phyloP scores from a whole-genome alignment of 176 grass and related monocot genomes.

The Hyparrhenia diplandra region DNA sequence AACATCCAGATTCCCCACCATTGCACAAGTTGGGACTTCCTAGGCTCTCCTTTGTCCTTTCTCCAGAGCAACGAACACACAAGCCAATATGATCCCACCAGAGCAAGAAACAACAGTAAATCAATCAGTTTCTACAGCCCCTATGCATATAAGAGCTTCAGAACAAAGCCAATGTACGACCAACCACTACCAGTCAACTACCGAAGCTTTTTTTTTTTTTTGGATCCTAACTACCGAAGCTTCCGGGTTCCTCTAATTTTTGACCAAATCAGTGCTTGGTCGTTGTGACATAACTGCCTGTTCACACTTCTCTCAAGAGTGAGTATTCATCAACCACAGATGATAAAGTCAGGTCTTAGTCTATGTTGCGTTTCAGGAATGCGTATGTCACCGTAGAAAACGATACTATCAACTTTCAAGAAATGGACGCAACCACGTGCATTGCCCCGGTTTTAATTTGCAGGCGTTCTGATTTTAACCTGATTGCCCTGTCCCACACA shows the following conservation, averaged over 20 bases:
- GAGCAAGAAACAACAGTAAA: background rate
- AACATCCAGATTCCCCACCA: background rate
- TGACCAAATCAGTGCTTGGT: background rate
- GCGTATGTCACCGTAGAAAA: too few relatives aligned
- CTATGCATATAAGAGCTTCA: background rate
- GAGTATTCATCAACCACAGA: background rate
- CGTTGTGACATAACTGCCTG: background rate
- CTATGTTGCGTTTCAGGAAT: background rate
- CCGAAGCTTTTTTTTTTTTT: background rate
- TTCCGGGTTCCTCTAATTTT: background rate
- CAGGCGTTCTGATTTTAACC: background rate
- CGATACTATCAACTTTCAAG: background rate
- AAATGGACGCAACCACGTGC: background rate
- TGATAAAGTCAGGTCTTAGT: background rate
- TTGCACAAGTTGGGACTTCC: background rate
- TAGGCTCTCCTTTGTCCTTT: background rate
- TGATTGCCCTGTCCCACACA: background rate
- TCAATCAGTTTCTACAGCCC: background rate
- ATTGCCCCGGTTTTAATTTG: background rate
- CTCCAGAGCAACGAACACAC: background rate
- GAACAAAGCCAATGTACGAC: background rate
- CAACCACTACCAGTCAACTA: constrained; percentile 23
- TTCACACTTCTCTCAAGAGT: background rate
- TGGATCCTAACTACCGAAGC: too few relatives aligned
- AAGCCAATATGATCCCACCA: background rate